Base-by-base conservation (phyloP, 257 asterid species). In the Lithospermum erythrorhizon region DNA sequence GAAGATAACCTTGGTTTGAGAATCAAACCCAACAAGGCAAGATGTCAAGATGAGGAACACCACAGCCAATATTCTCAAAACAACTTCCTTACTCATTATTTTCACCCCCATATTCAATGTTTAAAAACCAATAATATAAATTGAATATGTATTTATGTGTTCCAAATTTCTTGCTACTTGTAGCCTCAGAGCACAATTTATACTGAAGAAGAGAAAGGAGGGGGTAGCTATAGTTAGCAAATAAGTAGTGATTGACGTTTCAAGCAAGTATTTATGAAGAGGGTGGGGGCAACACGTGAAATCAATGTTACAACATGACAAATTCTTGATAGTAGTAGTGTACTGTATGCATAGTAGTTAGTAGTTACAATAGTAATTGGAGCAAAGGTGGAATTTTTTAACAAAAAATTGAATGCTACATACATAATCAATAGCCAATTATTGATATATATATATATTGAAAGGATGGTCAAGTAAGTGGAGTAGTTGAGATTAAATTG, bases 1-100 rank as follows among this genome's bases (percentile, higher is more conserved):
- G 70, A 79, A 81, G 41, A 89, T 21, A 22, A 73, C 5, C 70
- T 86, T 86, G 1, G 89, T 84, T 70, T 89, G 81, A 16, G 73
- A 14, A 66, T 81, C 85, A 17, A 77, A 69, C 37, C 81, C 86
- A 25, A 85, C 72, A 29, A 88, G 78, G 64, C 71, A 76, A 17
- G 74, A 80, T 3, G 83, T 61, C 32, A 85, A 63, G 3, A 69
- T 61, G 57, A 78, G 66, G 9, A 79, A 16, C 9, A 77, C 9
- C 0, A 70, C 51, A 0, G 78, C 75, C 4, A 57, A 6, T 55
- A 87, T 59, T 72, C 96, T 73, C 53, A 80, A 52, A 52, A 63
- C 23, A 53, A 10, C 57, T 22, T 53, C 57, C 25, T 20, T 20
- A 1, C 15, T 53, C 57, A 19, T 53, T 15, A 22, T n/a, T 10